Base-by-base conservation (phyloP, 106 monocot genomes). In the Agapanthus africanus region DNA sequence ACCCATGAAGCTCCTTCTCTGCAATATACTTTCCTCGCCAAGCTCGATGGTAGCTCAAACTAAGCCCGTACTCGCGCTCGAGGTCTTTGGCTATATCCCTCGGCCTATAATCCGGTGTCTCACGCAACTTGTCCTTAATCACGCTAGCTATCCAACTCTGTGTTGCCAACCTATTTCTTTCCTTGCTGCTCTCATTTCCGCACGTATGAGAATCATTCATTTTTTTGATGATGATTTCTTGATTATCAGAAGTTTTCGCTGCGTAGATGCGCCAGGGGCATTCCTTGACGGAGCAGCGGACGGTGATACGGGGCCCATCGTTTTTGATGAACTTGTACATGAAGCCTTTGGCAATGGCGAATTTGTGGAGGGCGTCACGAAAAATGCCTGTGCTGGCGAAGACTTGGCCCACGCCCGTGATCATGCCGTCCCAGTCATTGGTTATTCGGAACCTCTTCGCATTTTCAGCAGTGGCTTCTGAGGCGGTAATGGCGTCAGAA, bases 201-300 rank as follows among this genome's bases (percentile, higher is more conserved):
- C 97, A 93, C 6, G 83, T 83, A 57, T 99, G 97, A 14, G 37
- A 61, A 7, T 87, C 86, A 70, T 77, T 78, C 35, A 99, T 77
- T 52, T 90, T 92, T 78, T 90, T 99, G 47, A 99, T 83, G 28
- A 74, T 77, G 22, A 99, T 75, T 31, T 87, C 82, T 27, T 87
- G 78, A 50, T 70, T 86, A 15, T 79, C 78, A 6, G 97, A 78
- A 35, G 83, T 73, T 34, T 59, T 82, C 11, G 88, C 86, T 7
- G 92, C 93, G 71, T 93, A 87, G 44, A 99, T 93, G 11, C 92
- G 78, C 97, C 97, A 99, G 7, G 87, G 78, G 59, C 97, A 99
- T 63, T 78, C 87, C 63, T 90, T 88, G 2, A 72, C 79, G 26
- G 79, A 77, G 79, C 97, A 99, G 42, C 78, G 83, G 4, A 87